Percentiles rank a stretch among this genome's conserved stretches.
These are phyloP conservation scores for Calonectria crousiana DNA, from an alignment of 2,329 filamentous ascomycete genomes.

Conservation along the genomic window DNA sequence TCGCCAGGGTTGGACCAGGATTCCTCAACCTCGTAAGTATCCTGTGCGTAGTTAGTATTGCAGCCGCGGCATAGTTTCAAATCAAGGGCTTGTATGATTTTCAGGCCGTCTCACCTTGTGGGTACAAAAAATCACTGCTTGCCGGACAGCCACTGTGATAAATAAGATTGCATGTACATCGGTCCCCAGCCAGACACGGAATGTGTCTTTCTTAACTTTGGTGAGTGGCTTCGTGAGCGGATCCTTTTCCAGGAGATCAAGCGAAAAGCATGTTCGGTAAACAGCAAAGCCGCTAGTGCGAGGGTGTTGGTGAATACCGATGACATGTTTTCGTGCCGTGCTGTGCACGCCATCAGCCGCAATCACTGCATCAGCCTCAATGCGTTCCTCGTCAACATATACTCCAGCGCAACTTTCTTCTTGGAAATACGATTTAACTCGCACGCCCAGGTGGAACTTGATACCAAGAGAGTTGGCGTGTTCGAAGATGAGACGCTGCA, in stretches of 20 bases:
- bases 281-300: slow-evolving; percentile 15
- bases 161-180: slow-evolving; percentile 2
- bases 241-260: not conserved
- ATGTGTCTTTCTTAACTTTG: not conserved
- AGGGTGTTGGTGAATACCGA: slow-evolving; percentile 9
- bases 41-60: not conserved
- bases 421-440: not conserved
- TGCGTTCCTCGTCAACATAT: not conserved
- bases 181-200: slow-evolving; percentile 1
- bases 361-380: slow-evolving; percentile 6
- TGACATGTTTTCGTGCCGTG: slow-evolving; percentile 4
- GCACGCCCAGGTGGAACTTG: not conserved
- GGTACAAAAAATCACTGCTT: slow-evolving; percentile 2
- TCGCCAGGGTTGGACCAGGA: slow-evolving; percentile 9
- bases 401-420: not conserved
- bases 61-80: not conserved
- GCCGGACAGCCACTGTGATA: not conserved
- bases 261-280: slow-evolving; percentile 10
- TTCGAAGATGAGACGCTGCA: slow-evolving; percentile 1
- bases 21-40: slow-evolving; percentile 10
- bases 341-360: slow-evolving; percentile 13
- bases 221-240: not conserved
- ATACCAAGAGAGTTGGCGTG: slow-evolving; percentile 5
- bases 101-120: not conserved
- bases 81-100: not conserved